phyloP scores from a whole-genome alignment of 768 basidiomycete genomes.

The Lentinula detonsa region DNA sequence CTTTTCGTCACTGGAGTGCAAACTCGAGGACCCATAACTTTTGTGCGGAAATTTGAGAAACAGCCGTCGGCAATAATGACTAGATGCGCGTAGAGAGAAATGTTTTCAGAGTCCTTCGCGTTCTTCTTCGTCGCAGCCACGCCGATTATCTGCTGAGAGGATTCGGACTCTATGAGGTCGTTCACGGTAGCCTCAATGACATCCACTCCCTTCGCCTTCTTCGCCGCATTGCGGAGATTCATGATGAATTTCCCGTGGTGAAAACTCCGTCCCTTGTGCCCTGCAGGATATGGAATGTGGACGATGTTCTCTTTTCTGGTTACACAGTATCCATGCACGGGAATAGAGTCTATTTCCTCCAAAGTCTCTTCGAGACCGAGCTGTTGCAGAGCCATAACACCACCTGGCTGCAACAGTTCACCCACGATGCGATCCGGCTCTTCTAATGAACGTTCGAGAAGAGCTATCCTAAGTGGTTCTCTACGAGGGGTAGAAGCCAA shows the following conservation, averaged over 20 bases:
- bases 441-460: conserved; percentile 86
- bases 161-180: conserved; percentile 53
- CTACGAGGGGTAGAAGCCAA: conserved; percentile 54
- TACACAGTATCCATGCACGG: conserved; percentile 83
- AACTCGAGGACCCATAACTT: conserved; percentile 48
- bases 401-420: conserved; percentile 93
- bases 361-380: conserved; percentile 76
- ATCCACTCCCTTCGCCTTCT: conserved; percentile 57
- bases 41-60: conserved; percentile 83
- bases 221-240: conserved; percentile 64
- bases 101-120: conserved; percentile 15
- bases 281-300: conserved; percentile 82
- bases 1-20: conserved; percentile 55
- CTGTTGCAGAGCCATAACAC: conserved; percentile 64
- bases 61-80: conserved; percentile 93
- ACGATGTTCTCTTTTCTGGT: conserved; percentile 62
- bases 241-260: conserved; percentile 93
- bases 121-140: conserved; percentile 30
- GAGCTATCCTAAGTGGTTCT: conserved; percentile 66
- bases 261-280: conserved; percentile 74
- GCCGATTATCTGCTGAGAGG: conserved; percentile 52
- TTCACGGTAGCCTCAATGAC: conserved; percentile 83
- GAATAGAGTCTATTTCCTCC: conserved; percentile 85
- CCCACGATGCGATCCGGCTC: conserved; percentile 98
- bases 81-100: conserved; percentile 64